These are phyloP conservation scores for Polytrichum formosum DNA, from an alignment of 225 moss, liverwort and hornwort species.

Conservation along the genomic window DNA sequence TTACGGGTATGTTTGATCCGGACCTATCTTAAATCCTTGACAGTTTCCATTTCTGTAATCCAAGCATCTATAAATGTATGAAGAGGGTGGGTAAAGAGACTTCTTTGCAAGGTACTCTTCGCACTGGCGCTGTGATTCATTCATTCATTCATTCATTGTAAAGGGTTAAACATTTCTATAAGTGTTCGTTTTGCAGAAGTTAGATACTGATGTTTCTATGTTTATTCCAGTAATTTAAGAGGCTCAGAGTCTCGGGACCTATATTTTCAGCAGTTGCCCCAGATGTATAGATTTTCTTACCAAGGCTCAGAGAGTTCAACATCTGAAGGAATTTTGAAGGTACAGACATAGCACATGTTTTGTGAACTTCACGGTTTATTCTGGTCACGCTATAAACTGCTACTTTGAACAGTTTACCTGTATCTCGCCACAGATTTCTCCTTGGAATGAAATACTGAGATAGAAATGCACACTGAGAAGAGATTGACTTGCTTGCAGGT, in stretches of 20 bases:
- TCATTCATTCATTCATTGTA: no score
- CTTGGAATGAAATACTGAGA: not conserved
- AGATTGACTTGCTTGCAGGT: constrained; percentile 24
- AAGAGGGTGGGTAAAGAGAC: no score
- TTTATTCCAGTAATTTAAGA: constrained; percentile 46
- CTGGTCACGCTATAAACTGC: no score
- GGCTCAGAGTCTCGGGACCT: constrained; percentile 51
- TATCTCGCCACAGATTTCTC: not conserved
- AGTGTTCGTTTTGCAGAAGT: no score
- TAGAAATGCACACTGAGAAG: not conserved
- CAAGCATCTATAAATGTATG: no score
- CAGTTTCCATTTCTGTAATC: no score
- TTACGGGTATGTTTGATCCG: constrained; percentile 36
- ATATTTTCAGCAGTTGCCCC: constrained; percentile 47
- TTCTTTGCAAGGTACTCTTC: no score
- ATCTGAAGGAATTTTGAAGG: constrained; percentile 65
- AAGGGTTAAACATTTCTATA: no score
- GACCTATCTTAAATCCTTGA: not conserved
- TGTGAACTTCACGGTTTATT: not conserved
- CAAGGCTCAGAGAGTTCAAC: constrained; percentile 67
- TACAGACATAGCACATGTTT: constrained; percentile 1
- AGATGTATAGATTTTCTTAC: constrained; percentile 61
- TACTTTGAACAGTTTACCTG: not conserved
- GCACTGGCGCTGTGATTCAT: no score
- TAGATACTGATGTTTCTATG: not conserved